Percentiles rank a stretch among this genome's conserved stretches.
phyloP scores from a whole-genome alignment of 768 basidiomycete genomes.

The Boletus sensibilis region DNA sequence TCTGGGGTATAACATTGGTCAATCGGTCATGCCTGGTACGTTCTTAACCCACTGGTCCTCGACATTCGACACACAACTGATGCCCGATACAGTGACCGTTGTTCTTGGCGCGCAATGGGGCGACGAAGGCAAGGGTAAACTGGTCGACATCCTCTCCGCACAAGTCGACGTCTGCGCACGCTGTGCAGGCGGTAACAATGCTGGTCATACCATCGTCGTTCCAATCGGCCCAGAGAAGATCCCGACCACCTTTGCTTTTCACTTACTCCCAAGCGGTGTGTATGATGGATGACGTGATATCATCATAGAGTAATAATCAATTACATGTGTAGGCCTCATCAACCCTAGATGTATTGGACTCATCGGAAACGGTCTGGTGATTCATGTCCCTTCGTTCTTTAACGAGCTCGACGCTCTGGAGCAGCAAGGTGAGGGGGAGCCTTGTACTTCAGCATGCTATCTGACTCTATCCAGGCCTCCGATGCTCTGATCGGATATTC shows the following conservation, averaged over 20 bases:
- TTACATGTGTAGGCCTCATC: conserved; percentile 16
- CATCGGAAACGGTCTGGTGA: conserved; percentile 94
- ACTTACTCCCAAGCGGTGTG: conserved; percentile 88
- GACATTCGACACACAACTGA: conserved; percentile 8
- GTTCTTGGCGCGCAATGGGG: conserved; percentile 92
- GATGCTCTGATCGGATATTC: conserved; percentile 81
- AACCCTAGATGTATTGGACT: conserved; percentile 69
- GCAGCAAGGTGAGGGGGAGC: conserved; percentile 60
- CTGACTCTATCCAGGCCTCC: conserved; percentile 57
- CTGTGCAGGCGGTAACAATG: conserved; percentile 98
- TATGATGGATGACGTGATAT: background rate
- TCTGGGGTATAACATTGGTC: conserved; percentile 1
- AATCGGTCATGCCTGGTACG: conserved; percentile 28
- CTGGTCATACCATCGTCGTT: conserved; percentile 96
- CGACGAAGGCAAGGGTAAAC: conserved; percentile 92
- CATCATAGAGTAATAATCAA: background rate
- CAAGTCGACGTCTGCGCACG: conserved; percentile 91
- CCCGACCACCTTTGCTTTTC: conserved; percentile 90
- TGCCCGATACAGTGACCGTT: conserved; percentile 49
- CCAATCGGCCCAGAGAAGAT: conserved; percentile 64
- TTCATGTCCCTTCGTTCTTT: conserved; percentile 95
- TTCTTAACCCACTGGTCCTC: background rate
- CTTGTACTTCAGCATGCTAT: background rate
- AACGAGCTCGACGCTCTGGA: conserved; percentile 84
- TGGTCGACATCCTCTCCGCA: conserved; percentile 93